Evolutionary conservation across 2,329 filamentous ascomycete genomes (phyloP), one percentile per base, ranked within the genome.

Genomic region (Ophiostoma piceae): DNA sequence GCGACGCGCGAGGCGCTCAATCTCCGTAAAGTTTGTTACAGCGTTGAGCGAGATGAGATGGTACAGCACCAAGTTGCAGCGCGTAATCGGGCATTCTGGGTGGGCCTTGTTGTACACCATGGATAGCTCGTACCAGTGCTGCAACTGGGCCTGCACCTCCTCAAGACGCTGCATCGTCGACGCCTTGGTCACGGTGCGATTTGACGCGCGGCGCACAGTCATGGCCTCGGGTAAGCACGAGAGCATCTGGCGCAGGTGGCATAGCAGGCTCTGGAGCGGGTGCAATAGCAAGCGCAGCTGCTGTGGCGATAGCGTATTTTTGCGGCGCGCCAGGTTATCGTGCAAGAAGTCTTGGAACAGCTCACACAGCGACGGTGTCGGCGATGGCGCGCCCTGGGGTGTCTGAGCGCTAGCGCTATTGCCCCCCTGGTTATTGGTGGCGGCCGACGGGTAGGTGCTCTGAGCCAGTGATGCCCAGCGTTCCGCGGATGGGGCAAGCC

Each of bases 1-100:
- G 47, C 84, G 82, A 19, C 89, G 84, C 3, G 89, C 89, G 11
- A 91, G 80, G 3, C 84, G 82, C 79, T 92, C 89, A 65, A 91
- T 86, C 74, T 88, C 86, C 1, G 85, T 82, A 75, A 91, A 90
- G 77, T 87, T 87, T 19, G 88, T 88, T 37, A 90, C 84, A 9
- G 87, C 84, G 74, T 91, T 91, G 71, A 92, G 82, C 67, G 85
- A 88, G 75, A 92, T 87, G 60, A 92, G 82, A 74, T 92, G 89
- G 77, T 89, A 91, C 71, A 92, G 83, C 62, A 90, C 84, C 60
- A 92, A 78, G 75, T 88, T 90, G 73, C 86, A 87, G 74, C 85
- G 84, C 75, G 86, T 90, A 73, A 88, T 81, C 19, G 84, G 79
- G 73, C 88, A 90, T 66, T 79, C 78, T 1, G 84, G 83, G 74